Conservation (phyloP, 2,329 filamentous ascomycete species). For the Nannizzia gypsea region DNA sequence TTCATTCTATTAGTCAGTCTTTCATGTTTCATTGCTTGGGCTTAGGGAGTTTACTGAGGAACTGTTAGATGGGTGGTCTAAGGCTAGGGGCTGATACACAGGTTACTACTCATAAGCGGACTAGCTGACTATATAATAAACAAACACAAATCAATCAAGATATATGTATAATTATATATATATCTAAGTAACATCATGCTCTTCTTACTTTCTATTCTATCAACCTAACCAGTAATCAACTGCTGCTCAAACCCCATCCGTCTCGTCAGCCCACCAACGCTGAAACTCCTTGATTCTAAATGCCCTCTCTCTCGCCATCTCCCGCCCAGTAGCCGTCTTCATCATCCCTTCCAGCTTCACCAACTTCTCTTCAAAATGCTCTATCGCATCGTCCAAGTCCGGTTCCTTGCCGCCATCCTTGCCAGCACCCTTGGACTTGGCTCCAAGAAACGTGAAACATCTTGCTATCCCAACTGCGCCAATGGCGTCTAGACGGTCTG, state of each 20-base stretch:
- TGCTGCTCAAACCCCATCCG: background rate
- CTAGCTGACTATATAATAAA: background rate
- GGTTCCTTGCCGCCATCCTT: slow-evolving; percentile 19
- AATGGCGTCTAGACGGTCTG: slow-evolving; percentile 82
- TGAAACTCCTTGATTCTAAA: slow-evolving; percentile 39
- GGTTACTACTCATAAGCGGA: background rate
- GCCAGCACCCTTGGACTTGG: slow-evolving; percentile 30
- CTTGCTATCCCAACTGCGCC: slow-evolving; percentile 75
- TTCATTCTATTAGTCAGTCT: background rate
- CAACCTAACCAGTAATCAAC: background rate
- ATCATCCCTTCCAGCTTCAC: slow-evolving; percentile 50
- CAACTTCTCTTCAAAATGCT: slow-evolving; percentile 68
- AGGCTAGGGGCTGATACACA: background rate
- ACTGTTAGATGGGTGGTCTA: background rate
- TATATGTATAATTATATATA: no score
- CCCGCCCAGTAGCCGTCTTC: slow-evolving; percentile 48
- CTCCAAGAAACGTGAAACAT: slow-evolving; percentile 64
- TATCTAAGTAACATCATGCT: no score
- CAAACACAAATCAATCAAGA: background rate
- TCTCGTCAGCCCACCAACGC: slow-evolving; percentile 46
- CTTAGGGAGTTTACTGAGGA: background rate
- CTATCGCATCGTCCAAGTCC: slow-evolving; percentile 53
- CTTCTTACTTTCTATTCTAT: no score
- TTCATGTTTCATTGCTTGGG: background rate
- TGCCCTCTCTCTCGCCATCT: slow-evolving; percentile 40